Percentiles rank a stretch among this genome's conserved stretches.
These are phyloP conservation scores for Rhizopus stolonifer DNA, from an alignment of 371 early-diverging fungal genomes.

Conservation along the genomic window DNA sequence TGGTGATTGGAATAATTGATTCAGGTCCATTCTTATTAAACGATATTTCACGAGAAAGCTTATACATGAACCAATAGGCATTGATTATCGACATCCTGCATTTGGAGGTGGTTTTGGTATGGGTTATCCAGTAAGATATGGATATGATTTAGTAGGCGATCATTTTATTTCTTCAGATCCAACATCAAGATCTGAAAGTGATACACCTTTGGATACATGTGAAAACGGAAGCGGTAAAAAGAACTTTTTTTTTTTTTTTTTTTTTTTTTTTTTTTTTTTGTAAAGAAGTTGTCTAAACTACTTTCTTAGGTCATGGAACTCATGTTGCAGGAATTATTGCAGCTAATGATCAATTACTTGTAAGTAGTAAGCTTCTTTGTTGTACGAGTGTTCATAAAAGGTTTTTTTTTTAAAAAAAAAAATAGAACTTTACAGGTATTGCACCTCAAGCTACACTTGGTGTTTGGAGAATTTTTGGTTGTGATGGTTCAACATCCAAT, in stretches of 20 bases:
- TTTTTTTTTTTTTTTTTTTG: too few species aligned
- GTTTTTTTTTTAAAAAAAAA: not conserved
- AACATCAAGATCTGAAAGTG: constrained; percentile 1
- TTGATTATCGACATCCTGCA: constrained; percentile 71
- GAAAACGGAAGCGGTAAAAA: constrained; percentile 20
- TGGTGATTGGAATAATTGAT: constrained; percentile 70
- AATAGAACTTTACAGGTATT: constrained; percentile 58
- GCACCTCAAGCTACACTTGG: constrained; percentile 66
- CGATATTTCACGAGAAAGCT: not conserved
- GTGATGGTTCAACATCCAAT: constrained; percentile 58
- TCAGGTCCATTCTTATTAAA: constrained; percentile 38
- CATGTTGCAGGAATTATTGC: constrained; percentile 69
- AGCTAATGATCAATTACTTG: constrained; percentile 44
- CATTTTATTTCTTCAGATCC: constrained; percentile 19
- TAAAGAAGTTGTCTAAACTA: too few species aligned
- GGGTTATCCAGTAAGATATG: constrained; percentile 54
- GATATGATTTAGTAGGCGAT: constrained; percentile 62
- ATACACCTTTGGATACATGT: constrained; percentile 23
- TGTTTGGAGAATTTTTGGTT: constrained; percentile 70
- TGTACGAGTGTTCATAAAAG: too few species aligned
- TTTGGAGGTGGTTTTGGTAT: constrained; percentile 67
- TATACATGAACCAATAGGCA: constrained; percentile 8
- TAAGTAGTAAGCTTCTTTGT: too few species aligned
- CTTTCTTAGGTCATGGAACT: constrained; percentile 52
- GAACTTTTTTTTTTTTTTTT: not conserved